A percentile compares a stretch with the other conserved stretches of the same genome.
These are phyloP conservation scores for Periconia sp. DNA, from an alignment of 2,329 filamentous ascomycete species.

Conservation along the genomic window DNA sequence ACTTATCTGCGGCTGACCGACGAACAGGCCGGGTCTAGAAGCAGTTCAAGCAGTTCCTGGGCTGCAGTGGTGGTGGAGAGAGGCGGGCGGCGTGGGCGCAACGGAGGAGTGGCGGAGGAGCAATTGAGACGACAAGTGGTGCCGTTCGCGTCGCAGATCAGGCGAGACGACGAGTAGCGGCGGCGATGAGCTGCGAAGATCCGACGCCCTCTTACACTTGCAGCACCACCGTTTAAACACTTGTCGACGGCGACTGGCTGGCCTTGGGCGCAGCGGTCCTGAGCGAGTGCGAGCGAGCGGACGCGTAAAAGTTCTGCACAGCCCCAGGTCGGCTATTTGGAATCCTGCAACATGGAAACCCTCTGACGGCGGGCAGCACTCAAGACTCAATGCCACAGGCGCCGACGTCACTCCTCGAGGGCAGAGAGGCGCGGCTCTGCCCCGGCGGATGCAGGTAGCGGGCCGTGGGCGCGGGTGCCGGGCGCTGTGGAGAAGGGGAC, in stretches of 20 bases:
- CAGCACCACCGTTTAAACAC: slow-evolving; percentile 25
- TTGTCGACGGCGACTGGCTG: slow-evolving; percentile 20
- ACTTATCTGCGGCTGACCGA: neutral
- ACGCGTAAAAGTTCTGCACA: slow-evolving; percentile 21
- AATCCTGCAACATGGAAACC: slow-evolving; percentile 25
- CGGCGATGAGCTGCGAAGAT: slow-evolving; percentile 8
- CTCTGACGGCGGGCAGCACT: slow-evolving; percentile 16
- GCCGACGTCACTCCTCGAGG: slow-evolving; percentile 10
- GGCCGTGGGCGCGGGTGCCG: slow-evolving; percentile 7
- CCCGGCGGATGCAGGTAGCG: slow-evolving; percentile 3
- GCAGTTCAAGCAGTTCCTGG: too few species aligned
- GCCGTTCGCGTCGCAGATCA: slow-evolving; percentile 37
- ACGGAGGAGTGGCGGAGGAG: slow-evolving; percentile 17
- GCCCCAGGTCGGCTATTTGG: slow-evolving; percentile 35
- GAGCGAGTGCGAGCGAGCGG: neutral
- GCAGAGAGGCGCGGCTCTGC: slow-evolving; percentile 23
- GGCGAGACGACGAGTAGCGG: slow-evolving; percentile 21
- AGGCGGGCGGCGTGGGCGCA: slow-evolving; percentile 17
- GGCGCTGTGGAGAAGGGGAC: slow-evolving; percentile 3
- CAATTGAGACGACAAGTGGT: slow-evolving; percentile 36
- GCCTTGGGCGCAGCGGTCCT: slow-evolving; percentile 17
- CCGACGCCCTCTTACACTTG: slow-evolving; percentile 21
- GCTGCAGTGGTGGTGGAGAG: slow-evolving; percentile 1
- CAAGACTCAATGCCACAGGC: slow-evolving; percentile 14
- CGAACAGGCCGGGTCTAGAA: too few species aligned